Conservation (phyloP, 2,329 filamentous ascomycete species). For the Fusarium humuli region DNA sequence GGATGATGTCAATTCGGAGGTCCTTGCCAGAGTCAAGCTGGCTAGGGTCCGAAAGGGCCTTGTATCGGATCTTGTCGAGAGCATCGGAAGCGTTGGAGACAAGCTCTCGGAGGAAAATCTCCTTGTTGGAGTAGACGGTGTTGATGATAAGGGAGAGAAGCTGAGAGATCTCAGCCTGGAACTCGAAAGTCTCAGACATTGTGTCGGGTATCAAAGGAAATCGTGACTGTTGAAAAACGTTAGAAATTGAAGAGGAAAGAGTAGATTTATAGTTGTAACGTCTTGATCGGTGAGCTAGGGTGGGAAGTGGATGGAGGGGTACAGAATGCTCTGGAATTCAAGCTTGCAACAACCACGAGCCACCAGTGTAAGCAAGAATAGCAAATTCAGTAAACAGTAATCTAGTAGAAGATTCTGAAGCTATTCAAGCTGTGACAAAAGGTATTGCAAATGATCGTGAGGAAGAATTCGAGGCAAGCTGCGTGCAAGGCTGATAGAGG, state of each 20-base stretch:
- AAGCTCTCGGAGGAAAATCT: constrained; percentile 98
- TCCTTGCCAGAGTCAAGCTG: constrained; percentile 99
- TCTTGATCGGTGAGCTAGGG: constrained; percentile 14
- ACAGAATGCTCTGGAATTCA: constrained; percentile 29
- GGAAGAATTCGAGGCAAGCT: background rate
- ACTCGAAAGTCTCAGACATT: constrained; percentile 99
- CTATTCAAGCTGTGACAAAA: background rate
- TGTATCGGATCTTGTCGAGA: constrained; percentile 99
- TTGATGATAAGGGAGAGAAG: constrained; percentile 99
- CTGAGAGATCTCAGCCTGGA: constrained; percentile 99
- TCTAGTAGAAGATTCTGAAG: background rate
- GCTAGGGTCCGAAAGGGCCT: constrained; percentile 94
- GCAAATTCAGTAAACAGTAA: background rate
- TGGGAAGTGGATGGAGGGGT: constrained; percentile 35
- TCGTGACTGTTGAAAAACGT: constrained; percentile 43
- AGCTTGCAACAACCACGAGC: constrained; percentile 1
- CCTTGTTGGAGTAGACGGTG: constrained; percentile 99
- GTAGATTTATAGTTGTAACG: constrained; percentile 7
- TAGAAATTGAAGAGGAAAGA: constrained; percentile 25
- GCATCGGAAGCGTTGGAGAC: constrained; percentile 99
- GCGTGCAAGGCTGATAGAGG: constrained; percentile 19
- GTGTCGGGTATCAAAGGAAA: constrained; percentile 62
- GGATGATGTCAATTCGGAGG: constrained; percentile 98
- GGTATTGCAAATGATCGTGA: background rate
- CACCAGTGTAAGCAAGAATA: background rate